phyloP scores from a whole-genome alignment of 345 rosid genomes.

The Rhizophora mangle region DNA sequence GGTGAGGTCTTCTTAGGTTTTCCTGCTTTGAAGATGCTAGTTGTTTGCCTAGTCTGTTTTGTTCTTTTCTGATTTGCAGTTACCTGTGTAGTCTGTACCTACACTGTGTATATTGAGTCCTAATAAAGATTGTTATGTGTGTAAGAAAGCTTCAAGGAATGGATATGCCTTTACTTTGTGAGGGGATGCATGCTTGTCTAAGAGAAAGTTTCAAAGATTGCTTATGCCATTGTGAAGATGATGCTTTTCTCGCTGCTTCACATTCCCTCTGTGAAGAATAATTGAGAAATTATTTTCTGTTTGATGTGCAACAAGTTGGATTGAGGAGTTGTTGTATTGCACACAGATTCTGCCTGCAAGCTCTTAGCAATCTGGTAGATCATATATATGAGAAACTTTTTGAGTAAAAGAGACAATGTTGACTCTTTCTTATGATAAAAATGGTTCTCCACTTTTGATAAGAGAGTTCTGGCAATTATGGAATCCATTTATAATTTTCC shows the following conservation, averaged over 20 bases:
- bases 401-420: neutral
- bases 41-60: neutral
- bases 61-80: neutral
- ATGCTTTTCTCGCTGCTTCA: neutral
- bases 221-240: too few species aligned
- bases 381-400: too few species aligned
- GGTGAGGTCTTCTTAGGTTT: conserved; percentile 30
- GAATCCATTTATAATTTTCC: neutral
- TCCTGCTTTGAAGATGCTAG: conserved; percentile 4
- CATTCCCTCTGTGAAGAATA: neutral
- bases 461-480: neutral
- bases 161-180: neutral
- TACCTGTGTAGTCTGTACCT: neutral
- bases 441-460: neutral
- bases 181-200: neutral
- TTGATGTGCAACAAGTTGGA: neutral
- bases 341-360: too few species aligned
- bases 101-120: neutral
- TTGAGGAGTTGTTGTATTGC: neutral
- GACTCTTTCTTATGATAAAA: neutral
- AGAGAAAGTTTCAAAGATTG: too few species aligned
- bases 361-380: too few species aligned
- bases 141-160: conserved; percentile 1
- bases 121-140: neutral
- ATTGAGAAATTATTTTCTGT: neutral